A percentile compares a stretch with the other conserved stretches of the same genome.
Evolutionary conservation across 2,329 filamentous ascomycete genomes (phyloP).

Genomic region (Pseudogymnoascus sp.): DNA sequence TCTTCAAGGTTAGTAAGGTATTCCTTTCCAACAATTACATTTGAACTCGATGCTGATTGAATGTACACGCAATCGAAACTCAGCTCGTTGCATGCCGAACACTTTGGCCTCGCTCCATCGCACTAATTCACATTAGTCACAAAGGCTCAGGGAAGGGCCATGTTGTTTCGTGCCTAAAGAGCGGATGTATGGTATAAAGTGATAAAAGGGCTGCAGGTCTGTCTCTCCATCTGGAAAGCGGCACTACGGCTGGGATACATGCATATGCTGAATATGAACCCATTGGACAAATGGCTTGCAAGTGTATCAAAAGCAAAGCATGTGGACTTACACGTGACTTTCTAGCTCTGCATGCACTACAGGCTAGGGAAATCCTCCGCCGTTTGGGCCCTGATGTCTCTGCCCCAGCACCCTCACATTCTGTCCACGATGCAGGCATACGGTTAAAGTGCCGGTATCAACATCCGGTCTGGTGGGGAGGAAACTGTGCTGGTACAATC

Average conservation of each 20-base stretch:
- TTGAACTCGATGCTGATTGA: conserved; percentile 28
- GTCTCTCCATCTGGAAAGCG: background rate
- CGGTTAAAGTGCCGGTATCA: background rate
- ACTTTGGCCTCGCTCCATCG: conserved; percentile 35
- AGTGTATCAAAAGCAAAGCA: background rate
- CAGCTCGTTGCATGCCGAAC: conserved; percentile 33
- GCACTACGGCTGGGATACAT: background rate
- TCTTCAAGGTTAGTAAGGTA: conserved; percentile 21
- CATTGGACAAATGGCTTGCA: background rate
- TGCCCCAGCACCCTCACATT: background rate
- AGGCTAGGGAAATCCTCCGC: conserved; percentile 32
- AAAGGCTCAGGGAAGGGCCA: background rate
- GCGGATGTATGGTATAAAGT: background rate
- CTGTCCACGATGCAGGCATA: background rate
- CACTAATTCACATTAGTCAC: conserved; percentile 27
- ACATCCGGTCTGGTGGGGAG: background rate
- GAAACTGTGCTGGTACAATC: background rate
- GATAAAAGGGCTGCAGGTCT: background rate
- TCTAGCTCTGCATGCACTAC: conserved; percentile 32
- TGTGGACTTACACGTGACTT: conserved; percentile 24
- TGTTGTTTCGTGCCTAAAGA: background rate
- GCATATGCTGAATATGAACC: background rate
- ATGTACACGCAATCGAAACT: conserved; percentile 37
- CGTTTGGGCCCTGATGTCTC: conserved; percentile 22
- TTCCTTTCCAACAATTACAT: conserved; percentile 34